Evolutionary conservation across 768 basidiomycete species (phyloP), one percentile per base, ranked within the genome.

Genomic region (Suillus variegatus): DNA sequence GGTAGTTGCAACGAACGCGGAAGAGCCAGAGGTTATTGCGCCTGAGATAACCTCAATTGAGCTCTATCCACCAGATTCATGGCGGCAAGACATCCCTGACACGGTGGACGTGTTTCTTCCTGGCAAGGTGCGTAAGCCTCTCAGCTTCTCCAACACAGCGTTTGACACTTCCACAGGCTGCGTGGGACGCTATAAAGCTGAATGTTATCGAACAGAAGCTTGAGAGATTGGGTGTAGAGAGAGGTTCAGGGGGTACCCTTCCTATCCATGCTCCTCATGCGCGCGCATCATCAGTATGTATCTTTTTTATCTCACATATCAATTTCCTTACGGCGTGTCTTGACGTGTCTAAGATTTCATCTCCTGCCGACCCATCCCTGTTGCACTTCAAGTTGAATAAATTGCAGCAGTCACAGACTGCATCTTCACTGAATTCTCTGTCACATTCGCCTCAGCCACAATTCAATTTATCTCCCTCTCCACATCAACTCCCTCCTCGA

Each of bases 281-380:
- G 56, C 87, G 93, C 66, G 92, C 93, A 65, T 90, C 92, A 63
- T 94, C 93, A 68, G 93, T 94, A 75, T 69, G 88, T 86, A 54
- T 57, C 68, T 69, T 66, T 64, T 70, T 62, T 69, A 64, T 65
- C 56, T 70, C 62, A 67, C 51, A 66, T 61, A 66, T 68, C 70
- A 74, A 64, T 49, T 60, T 63, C 16, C 52, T 49, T 43, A 54
- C 54, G 57, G 62, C 38, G 41, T 55, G 47, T 38, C 64, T 62
- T 47, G 65, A 28, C 22, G 54, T 63, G 36, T 64, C 44, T 28
- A 71, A 95, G 93, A 92, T 94, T 77, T 94, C 93, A 2, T 94
- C 92, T n/a, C 92, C 93, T 36, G 93, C 93, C 5, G 93, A 94
- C 73, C 93, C 93, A 36, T 90, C 91, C 22, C 76, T 95, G 28